phyloP scores from a whole-genome alignment of 1,139 yeast genomes.

The Scheffersomyces lignicola region DNA sequence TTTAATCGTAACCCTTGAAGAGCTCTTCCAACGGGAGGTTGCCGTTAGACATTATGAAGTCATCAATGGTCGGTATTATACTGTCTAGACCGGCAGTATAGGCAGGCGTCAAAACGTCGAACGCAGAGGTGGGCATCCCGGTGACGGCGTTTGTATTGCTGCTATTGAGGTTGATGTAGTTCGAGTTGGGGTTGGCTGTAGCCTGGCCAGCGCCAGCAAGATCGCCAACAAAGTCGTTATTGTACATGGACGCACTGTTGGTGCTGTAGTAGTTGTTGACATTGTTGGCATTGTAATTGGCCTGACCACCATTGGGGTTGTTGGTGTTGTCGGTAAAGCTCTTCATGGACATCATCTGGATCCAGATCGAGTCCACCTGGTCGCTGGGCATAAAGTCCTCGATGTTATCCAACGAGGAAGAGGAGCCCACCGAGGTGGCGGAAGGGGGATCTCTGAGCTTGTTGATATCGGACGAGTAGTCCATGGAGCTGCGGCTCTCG shows the following conservation, averaged over 20 bases:
- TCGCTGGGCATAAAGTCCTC: slow-evolving; percentile 18
- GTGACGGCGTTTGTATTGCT: too few species aligned
- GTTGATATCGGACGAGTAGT: not conserved
- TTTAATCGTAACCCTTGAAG: not conserved
- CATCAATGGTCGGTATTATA: too few species aligned
- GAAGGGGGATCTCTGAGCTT: not conserved
- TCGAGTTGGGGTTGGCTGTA: too few species aligned
- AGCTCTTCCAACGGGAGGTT: slow-evolving; percentile 1
- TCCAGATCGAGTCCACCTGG: slow-evolving; percentile 29
- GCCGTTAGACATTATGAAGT: too few species aligned
- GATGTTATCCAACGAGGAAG: slow-evolving; percentile 7
- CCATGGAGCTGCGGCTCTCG: not conserved
- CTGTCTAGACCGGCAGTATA: too few species aligned
- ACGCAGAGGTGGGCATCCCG: too few species aligned
- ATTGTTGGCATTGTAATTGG: not conserved
- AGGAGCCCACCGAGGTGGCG: not conserved
- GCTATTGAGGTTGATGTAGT: too few species aligned
- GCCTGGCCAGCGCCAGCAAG: too few species aligned
- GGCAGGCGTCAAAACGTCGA: too few species aligned
- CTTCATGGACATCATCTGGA: slow-evolving; percentile 28
- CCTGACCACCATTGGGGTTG: not conserved
- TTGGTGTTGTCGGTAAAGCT: slow-evolving; percentile 8
- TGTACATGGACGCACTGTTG: too few species aligned
- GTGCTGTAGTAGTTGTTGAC: not conserved
- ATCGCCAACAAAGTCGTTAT: too few species aligned